Evolutionary conservation across 129 eudicot genomes (phyloP), one percentile per base, ranked within the genome.

Genomic region (Silybum marianum): DNA sequence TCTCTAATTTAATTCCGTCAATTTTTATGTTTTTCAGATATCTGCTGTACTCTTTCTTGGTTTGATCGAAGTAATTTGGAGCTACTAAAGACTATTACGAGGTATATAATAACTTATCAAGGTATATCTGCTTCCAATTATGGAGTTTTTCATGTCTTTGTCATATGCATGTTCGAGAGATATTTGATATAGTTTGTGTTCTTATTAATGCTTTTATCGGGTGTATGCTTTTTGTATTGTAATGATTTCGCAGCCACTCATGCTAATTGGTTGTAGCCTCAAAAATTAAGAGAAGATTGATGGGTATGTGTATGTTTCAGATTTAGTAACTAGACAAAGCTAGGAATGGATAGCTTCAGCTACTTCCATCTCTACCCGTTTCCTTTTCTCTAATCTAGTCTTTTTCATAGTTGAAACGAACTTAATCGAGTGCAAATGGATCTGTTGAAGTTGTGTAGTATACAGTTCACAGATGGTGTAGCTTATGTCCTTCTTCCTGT

Each of bases 11-110:
- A 51, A 78, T 69, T 46, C 32, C 18, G 7, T 48, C 30, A 30
- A 11, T 48, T 78, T 46, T 8, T 74, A 44, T 74, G 63, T 67
- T 69, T 78, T 78, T 25, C 74, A 78, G 75, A 44, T 69, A 26
- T 16, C 22, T 10, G 13, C 54, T 7, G 6, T 19, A 18, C 22
- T 32, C 21, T 30, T 79, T 51, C 22, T 9, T 40, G 34, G 70
- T 69, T 46, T 44, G 44, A 78, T 78, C 82, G 48, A 69, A 78
- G 75, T 26, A 28, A 10, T n/a, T 78, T 69, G 30, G 69, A 78
- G 74, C 19, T 68, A 25, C n/a, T 68, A 42, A 78, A 6, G 36
- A 42, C 21, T 46, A 74, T 44, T 24, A 25, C 13, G 22, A 79
- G 82, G 76, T 79, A 69, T n/a, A n/a, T 79, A 67, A 26, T 70